These are phyloP conservation scores for Candida oleophila DNA, from an alignment of 805 yeast genomes.

Conservation along the genomic window DNA sequence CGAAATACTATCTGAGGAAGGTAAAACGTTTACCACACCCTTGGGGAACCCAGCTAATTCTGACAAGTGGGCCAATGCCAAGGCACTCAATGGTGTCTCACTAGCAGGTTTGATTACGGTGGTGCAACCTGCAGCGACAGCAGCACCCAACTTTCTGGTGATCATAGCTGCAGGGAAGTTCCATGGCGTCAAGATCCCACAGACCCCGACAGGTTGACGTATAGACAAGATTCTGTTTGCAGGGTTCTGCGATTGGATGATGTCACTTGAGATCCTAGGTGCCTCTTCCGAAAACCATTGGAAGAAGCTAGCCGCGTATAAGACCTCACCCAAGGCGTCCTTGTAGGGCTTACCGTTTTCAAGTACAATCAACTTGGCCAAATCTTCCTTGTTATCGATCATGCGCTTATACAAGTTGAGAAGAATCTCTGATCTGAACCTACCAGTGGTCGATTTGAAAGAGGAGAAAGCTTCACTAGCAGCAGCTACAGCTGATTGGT, in stretches of 20 bases:
- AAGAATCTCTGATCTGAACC: conserved; percentile 55
- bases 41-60: conserved; percentile 69
- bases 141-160: conserved; percentile 72
- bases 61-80: conserved; percentile 61
- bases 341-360: conserved; percentile 76
- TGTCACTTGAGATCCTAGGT: conserved; percentile 67
- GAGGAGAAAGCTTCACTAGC: conserved; percentile 53
- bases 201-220: conserved; percentile 79
- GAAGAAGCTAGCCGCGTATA: conserved; percentile 70
- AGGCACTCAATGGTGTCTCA: conserved; percentile 72
- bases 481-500: conserved; percentile 50
- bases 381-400: conserved; percentile 58
- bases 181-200: conserved; percentile 82
- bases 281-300: conserved; percentile 91
- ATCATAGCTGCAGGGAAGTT: conserved; percentile 82
- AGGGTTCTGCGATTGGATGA: conserved; percentile 53
- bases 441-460: conserved; percentile 54
- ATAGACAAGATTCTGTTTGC: conserved; percentile 53
- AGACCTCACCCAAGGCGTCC: conserved; percentile 72
- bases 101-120: conserved; percentile 74
- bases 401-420: conserved; percentile 52
- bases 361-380: conserved; percentile 60
- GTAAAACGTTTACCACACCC: conserved; percentile 66
- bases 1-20: conserved; percentile 44
- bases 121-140: conserved; percentile 78